Evolutionary conservation across 2,329 filamentous ascomycete species (phyloP).

Genomic region (Ascochyta clinopodiicola): DNA sequence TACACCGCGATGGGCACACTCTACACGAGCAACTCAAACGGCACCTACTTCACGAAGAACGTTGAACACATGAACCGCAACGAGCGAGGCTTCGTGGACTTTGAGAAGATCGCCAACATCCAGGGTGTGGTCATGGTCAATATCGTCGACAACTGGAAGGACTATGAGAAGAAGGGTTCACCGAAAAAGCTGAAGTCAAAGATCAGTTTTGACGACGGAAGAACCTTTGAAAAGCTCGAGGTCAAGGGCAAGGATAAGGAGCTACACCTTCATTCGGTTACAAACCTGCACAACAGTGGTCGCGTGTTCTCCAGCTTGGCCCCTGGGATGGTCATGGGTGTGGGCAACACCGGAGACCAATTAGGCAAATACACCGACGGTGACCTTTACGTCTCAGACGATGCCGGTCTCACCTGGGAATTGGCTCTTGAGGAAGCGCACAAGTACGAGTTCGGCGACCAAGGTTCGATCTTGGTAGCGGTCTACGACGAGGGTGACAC

Average conservation of each 20-base stretch:
- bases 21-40: constrained; percentile 96
- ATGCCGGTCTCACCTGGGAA: constrained; percentile 87
- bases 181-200: constrained; percentile 75
- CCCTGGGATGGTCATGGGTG: constrained; percentile 90
- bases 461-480: constrained; percentile 86
- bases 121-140: constrained; percentile 94
- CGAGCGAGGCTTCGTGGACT: constrained; percentile 78
- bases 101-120: constrained; percentile 90
- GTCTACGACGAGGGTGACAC: constrained; percentile 72
- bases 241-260: constrained; percentile 68
- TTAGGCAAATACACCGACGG: constrained; percentile 75
- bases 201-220: constrained; percentile 95
- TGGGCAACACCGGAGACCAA: constrained; percentile 84
- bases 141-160: constrained; percentile 82
- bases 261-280: constrained; percentile 92
- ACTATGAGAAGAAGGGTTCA: constrained; percentile 63
- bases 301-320: constrained; percentile 92
- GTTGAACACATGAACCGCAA: constrained; percentile 92
- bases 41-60: constrained; percentile 93
- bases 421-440: constrained; percentile 79
- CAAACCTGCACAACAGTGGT: constrained; percentile 80
- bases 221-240: constrained; percentile 79
- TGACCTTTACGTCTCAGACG: constrained; percentile 85
- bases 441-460: constrained; percentile 95
- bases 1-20: constrained; percentile 80